phyloP scores from a whole-genome alignment of 2,329 filamentous ascomycete species.

The Pseudocercospora pini-densiflorae region DNA sequence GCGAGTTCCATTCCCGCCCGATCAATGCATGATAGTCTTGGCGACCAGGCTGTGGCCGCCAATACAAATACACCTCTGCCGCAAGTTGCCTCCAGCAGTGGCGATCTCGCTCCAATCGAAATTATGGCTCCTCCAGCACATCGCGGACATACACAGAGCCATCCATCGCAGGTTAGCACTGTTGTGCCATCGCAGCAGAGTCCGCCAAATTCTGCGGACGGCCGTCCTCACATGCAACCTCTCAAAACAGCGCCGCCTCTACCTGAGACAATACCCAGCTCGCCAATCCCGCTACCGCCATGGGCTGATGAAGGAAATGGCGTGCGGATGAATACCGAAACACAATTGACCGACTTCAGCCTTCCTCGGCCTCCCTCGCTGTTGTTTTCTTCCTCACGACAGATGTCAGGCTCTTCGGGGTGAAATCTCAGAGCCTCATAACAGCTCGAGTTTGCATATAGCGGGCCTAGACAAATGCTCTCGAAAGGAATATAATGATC shows the following conservation, averaged over 20 bases:
- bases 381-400: not conserved
- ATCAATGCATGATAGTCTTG: not conserved
- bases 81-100: not conserved
- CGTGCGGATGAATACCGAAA: not conserved
- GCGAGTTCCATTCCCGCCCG: constrained; percentile 3
- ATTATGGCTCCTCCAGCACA: not conserved
- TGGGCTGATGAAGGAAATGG: not conserved
- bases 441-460: not conserved
- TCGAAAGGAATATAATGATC: not conserved
- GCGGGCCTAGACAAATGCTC: not conserved
- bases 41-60: not conserved
- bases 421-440: not conserved
- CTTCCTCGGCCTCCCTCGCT: constrained; percentile 4
- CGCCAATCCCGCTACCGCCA: constrained; percentile 22
- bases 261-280: constrained; percentile 20
- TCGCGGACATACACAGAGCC: not conserved
- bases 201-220: not conserved
- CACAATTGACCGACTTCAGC: constrained; percentile 8
- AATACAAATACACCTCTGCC: not conserved
- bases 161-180: constrained; percentile 17
- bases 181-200: constrained; percentile 18
- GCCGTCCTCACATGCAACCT: not conserved
- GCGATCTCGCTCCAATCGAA: not conserved
- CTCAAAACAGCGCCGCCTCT: not conserved
- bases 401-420: not conserved